Conservation (phyloP, 106 monocot genomes). For the Acorus calamus region DNA sequence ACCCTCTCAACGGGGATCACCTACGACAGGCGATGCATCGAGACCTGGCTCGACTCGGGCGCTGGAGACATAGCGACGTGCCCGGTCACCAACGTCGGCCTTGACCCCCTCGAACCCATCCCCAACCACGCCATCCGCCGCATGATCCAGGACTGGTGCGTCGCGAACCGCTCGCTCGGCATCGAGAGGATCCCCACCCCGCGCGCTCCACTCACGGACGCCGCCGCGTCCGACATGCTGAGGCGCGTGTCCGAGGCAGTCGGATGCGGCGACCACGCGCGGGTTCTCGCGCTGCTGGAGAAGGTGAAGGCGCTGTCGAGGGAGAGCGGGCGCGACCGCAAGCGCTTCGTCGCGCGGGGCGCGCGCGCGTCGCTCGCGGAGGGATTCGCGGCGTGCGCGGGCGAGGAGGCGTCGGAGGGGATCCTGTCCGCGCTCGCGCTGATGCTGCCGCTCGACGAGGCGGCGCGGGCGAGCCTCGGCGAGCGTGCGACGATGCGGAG, state of each 20-base stretch:
- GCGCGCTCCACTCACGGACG: constrained; percentile 11
- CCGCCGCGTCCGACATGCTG: constrained; percentile 16
- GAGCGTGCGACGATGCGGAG: too few relatives aligned
- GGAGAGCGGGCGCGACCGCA: constrained; percentile 37
- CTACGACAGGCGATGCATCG: constrained; percentile 36
- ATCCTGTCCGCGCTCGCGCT: constrained; percentile 32
- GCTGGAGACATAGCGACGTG: constrained; percentile 9
- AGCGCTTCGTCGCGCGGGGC: constrained; percentile 16
- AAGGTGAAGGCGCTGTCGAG: constrained; percentile 18
- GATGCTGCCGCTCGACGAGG: constrained; percentile 26
- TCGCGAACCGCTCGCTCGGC: constrained; percentile 24
- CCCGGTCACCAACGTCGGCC: constrained; percentile 23
- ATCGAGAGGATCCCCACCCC: constrained; percentile 46
- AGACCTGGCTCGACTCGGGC: constrained; percentile 29
- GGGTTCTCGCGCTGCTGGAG: constrained; percentile 12
- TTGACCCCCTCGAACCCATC: constrained; percentile 11
- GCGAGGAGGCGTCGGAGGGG: constrained; percentile 17
- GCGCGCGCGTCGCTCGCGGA: constrained; percentile 16
- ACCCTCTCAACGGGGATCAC: constrained; percentile 33
- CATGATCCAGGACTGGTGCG: constrained; percentile 62
- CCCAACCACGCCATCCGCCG: constrained; percentile 47
- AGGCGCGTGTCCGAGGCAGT: constrained; percentile 2
- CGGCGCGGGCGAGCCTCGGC: not conserved
- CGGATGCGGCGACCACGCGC: constrained; percentile 2
- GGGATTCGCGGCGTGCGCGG: constrained; percentile 8